Conservation (phyloP, 1,284 basidiomycete genomes). For the Peniophora sp. region DNA sequence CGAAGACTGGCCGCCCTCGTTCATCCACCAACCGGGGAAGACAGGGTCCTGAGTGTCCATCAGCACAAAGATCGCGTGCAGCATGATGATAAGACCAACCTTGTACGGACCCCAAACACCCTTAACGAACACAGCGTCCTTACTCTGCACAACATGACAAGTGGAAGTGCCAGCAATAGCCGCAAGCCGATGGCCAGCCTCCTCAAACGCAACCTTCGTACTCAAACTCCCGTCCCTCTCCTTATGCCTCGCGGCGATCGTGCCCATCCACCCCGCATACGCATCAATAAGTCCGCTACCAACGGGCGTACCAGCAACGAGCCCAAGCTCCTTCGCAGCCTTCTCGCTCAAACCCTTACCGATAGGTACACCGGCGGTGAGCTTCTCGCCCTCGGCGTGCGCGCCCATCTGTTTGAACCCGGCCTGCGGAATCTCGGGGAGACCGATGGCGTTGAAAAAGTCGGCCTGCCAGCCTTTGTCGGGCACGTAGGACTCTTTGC, state of each 20-base stretch:
- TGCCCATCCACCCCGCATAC: slow-evolving; percentile 99
- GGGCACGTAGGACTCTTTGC: slow-evolving; percentile 97
- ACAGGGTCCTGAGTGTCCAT: slow-evolving; percentile 60
- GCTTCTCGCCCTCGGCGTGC: slow-evolving; percentile 43
- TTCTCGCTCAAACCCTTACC: slow-evolving; percentile 74
- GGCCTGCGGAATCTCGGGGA: slow-evolving; percentile 58
- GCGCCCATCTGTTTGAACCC: slow-evolving; percentile 79
- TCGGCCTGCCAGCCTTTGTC: slow-evolving; percentile 82
- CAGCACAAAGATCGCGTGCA: slow-evolving; percentile 1
- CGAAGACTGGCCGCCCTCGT: slow-evolving; percentile 96
- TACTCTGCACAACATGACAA: slow-evolving; percentile 89
- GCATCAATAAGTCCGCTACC: slow-evolving; percentile 96
- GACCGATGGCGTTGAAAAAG: slow-evolving; percentile 81
- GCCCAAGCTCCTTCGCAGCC: slow-evolving; percentile 81
- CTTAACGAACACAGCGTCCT: slow-evolving; percentile 77
- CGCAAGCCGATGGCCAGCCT: slow-evolving; percentile 78
- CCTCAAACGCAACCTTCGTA: slow-evolving; percentile 51
- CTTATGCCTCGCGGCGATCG: slow-evolving; percentile 73
- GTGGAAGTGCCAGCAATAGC: slow-evolving; percentile 95
- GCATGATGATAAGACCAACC: slow-evolving; percentile 23
- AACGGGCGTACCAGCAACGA: slow-evolving; percentile 85
- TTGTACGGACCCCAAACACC: slow-evolving; percentile 98
- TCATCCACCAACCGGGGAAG: slow-evolving; percentile 98
- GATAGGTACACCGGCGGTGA: slow-evolving; percentile 91
- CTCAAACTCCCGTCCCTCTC: slow-evolving; percentile 47